Percentiles rank a stretch among this genome's conserved stretches.
phyloP scores from a whole-genome alignment of 2,329 filamentous ascomycete species.

The Aspergillus thermomutatus region DNA sequence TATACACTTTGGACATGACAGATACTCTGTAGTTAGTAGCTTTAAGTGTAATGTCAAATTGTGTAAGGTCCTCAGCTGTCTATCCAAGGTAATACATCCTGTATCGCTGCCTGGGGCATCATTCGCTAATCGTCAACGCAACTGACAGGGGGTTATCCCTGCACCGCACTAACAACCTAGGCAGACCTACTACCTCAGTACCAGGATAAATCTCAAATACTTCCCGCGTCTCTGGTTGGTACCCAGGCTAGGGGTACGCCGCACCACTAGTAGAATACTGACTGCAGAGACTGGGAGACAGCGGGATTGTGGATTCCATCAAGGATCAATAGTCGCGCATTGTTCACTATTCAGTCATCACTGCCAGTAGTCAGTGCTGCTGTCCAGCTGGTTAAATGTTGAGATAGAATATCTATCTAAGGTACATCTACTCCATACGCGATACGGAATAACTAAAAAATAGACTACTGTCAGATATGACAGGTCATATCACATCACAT shows the following conservation, averaged over 20 bases:
- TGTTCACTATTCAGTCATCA: conserved; percentile 11
- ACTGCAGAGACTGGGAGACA: conserved; percentile 12
- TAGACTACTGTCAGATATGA: not conserved
- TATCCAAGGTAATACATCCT: not conserved
- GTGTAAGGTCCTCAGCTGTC: not conserved
- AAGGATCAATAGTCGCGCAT: conserved; percentile 20
- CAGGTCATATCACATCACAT: not conserved
- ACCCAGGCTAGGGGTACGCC: conserved; percentile 9
- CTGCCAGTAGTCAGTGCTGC: not conserved
- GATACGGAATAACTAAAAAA: too few species aligned
- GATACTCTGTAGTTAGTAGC: not conserved
- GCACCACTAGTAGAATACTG: conserved; percentile 2
- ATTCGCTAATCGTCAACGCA: conserved; percentile 8
- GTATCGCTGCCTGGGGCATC: not conserved
- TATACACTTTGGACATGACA: not conserved
- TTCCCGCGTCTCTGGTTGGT: conserved; percentile 27
- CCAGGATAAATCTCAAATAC: conserved; percentile 37
- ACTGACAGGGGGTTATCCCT: conserved; percentile 26
- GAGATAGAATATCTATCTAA: too few species aligned
- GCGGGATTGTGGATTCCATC: conserved; percentile 18
- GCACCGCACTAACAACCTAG: conserved; percentile 15
- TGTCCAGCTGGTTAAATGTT: not conserved
- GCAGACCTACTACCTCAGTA: conserved; percentile 8
- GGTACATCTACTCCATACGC: too few species aligned
- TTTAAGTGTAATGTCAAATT: not conserved